A percentile compares a stretch with the other conserved stretches of the same genome.
Conservation (phyloP, 306 rosid genomes). For the Sechiopsis laciniata region DNA sequence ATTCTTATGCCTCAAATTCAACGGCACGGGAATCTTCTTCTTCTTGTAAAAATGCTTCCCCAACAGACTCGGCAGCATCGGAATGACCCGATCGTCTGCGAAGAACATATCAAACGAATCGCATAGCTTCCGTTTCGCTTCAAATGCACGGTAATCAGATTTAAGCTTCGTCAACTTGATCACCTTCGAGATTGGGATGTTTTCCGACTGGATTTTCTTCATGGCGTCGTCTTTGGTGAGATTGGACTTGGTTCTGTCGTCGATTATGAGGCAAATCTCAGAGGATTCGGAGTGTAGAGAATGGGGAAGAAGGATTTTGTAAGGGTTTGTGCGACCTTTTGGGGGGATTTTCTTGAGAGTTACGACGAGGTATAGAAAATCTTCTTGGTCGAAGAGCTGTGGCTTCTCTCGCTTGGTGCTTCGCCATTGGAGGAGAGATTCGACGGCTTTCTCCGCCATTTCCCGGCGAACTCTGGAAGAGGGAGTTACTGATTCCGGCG, state of each 20-base stretch:
- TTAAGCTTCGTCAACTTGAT: constrained; percentile 60
- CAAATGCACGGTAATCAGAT: constrained; percentile 60
- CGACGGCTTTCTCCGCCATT: constrained; percentile 42
- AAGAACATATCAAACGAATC: constrained; percentile 58
- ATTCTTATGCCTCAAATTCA: constrained; percentile 57
- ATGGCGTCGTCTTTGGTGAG: constrained; percentile 25
- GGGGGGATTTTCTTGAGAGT: constrained; percentile 17
- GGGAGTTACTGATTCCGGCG: constrained; percentile 9
- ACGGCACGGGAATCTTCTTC: constrained; percentile 70
- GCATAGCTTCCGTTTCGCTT: constrained; percentile 60
- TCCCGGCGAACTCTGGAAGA: constrained; percentile 24
- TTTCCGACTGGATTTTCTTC: constrained; percentile 47
- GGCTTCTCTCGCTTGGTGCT: constrained; percentile 43
- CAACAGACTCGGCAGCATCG: constrained; percentile 41
- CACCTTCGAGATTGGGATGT: constrained; percentile 46
- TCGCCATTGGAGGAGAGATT: constrained; percentile 62
- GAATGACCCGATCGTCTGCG: constrained; percentile 52
- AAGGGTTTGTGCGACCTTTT: constrained; percentile 52
- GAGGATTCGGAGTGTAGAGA: constrained; percentile 42
- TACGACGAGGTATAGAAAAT: constrained; percentile 15
- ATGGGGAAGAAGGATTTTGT: constrained; percentile 52
- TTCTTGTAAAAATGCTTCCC: constrained; percentile 78
- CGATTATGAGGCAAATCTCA: constrained; percentile 63
- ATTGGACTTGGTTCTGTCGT: constrained; percentile 43
- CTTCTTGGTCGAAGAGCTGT: constrained; percentile 37